phyloP scores from a whole-genome alignment of 208 protist genomes.

The Wallacemonas sp. region DNA sequence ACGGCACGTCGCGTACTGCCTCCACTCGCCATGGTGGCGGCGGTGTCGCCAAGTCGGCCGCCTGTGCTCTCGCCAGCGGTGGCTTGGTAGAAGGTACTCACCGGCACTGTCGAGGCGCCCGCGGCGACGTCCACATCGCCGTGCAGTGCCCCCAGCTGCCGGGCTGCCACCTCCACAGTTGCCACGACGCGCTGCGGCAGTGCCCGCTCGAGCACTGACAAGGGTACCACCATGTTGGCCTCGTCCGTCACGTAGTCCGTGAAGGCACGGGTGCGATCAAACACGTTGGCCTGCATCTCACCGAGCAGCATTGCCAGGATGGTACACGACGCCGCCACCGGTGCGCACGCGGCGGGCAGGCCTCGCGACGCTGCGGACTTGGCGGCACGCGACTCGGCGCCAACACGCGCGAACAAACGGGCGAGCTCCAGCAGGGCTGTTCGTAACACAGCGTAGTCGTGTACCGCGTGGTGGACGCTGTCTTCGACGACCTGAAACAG shows the following conservation, averaged over 20 bases:
- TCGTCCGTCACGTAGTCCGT: constrained; percentile 61
- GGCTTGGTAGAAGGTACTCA: constrained; percentile 18
- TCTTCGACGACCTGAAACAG: constrained; percentile 46
- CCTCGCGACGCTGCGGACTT: not conserved
- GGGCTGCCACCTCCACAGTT: constrained; percentile 25
- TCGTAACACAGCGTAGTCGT: constrained; percentile 65
- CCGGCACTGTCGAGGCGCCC: not conserved
- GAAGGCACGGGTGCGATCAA: constrained; percentile 60
- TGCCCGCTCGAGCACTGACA: constrained; percentile 16
- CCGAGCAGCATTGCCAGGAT: constrained; percentile 56
- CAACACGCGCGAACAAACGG: constrained; percentile 26
- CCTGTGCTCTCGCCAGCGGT: not conserved
- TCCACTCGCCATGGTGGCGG: too few species aligned
- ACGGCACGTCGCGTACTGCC: too few species aligned
- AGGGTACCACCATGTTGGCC: constrained; percentile 19
- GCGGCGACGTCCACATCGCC: not conserved
- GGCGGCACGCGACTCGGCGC: not conserved
- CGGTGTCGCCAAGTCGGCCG: not conserved
- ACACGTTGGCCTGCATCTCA: constrained; percentile 68
- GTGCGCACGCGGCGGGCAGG: constrained; percentile 16
- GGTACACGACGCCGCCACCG: constrained; percentile 40
- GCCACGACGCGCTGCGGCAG: constrained; percentile 39
- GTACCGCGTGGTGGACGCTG: constrained; percentile 42
- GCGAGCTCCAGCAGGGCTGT: constrained; percentile 58
- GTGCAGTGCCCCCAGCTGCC: constrained; percentile 14